Percentiles rank a stretch among this genome's conserved stretches.
Evolutionary conservation across 2,329 filamentous ascomycete genomes (phyloP).

Genomic region (Dryadomyces sulphureus): DNA sequence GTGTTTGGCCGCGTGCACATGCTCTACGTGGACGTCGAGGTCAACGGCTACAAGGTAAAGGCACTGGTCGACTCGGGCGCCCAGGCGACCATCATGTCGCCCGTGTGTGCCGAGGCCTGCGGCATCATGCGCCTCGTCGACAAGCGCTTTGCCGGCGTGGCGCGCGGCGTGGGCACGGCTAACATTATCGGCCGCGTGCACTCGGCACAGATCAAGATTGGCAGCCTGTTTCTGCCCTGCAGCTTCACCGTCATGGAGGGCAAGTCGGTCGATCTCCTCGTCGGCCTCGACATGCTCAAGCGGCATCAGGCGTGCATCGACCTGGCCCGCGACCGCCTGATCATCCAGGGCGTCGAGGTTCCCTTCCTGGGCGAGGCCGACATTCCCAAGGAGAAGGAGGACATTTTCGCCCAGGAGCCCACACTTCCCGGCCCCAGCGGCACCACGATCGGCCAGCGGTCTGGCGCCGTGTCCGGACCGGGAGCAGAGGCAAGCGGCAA

Average conservation of each 20-base stretch:
- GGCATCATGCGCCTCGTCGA: slow-evolving; percentile 96
- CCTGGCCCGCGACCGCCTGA: slow-evolving; percentile 65
- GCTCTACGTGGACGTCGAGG: slow-evolving; percentile 90
- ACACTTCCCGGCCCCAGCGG: slow-evolving; percentile 74
- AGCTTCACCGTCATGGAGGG: slow-evolving; percentile 99
- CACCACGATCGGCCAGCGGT: slow-evolving; percentile 72
- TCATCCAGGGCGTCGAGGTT: slow-evolving; percentile 80
- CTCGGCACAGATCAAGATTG: slow-evolving; percentile 88
- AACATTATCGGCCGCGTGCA: slow-evolving; percentile 91
- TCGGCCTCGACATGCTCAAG: slow-evolving; percentile 94
- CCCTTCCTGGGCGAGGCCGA: slow-evolving; percentile 85
- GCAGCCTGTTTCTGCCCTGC: slow-evolving; percentile 72
- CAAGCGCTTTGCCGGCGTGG: slow-evolving; percentile 79
- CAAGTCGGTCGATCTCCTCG: slow-evolving; percentile 83
- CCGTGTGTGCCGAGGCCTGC: slow-evolving; percentile 75
- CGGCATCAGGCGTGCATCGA: slow-evolving; percentile 90
- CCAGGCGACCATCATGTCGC: slow-evolving; percentile 98
- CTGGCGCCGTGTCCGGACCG: slow-evolving; percentile 57
- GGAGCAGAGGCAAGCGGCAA: neutral
- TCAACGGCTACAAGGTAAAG: slow-evolving; percentile 85
- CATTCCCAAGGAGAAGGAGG: slow-evolving; percentile 73
- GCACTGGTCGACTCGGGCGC: slow-evolving; percentile 95
- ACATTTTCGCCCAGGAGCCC: slow-evolving; percentile 61
- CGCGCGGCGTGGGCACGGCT: slow-evolving; percentile 85
- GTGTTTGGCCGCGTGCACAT: slow-evolving; percentile 92